Base-by-base conservation (phyloP, 352 stramenopile genomes). In the Pythium sukuiense region DNA sequence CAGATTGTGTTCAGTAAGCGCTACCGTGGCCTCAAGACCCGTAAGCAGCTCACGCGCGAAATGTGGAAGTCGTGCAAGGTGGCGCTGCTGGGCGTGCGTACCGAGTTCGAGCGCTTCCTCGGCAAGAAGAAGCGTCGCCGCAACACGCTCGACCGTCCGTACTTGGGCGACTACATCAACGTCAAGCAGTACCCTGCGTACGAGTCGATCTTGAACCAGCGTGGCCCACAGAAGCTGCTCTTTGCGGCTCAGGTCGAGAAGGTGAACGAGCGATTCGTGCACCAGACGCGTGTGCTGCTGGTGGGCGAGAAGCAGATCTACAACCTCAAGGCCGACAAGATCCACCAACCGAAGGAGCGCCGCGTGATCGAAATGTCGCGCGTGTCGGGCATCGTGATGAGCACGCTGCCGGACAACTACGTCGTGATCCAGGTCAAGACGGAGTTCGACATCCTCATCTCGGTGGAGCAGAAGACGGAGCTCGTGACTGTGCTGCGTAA, bases 111-210 rank as follows among this genome's bases (percentile, higher is more conserved):
- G 76, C 83, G 83, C 24, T 95, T 88, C 66, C 64, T 91, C 39
- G 83, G 84, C 64, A 85, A 93, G 80, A 95, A 95, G 73, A 93
- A 93, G 76, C 86, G 86, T 59, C 84, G 86, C 55, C 84, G 86
- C 60, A 77, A 93, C 73, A 85, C 86, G 53, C 72, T 95, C 3
- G 86, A 95, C 63, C 84, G 83, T 49, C 53, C 66, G 37, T 95
- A 92, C 74, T 67, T 82, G 65, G 84, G 76, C 29, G 86, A 95
- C 63, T 95, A 95, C 74, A 88, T 95, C 49, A 81, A 83, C 43
- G 65, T 89, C 27, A 89, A 85, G 69, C 84, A 81, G 68, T 91
- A 82, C 56, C 73, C 81, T 35, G 82, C 76, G 29, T 89, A 93
- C 55, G 71, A 70, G 20, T 70, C 69, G n/a, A 80, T 95, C 49